These are phyloP conservation scores for Trichoderma afroharzianum DNA, from an alignment of 2,329 filamentous ascomycete species.

Conservation along the genomic window DNA sequence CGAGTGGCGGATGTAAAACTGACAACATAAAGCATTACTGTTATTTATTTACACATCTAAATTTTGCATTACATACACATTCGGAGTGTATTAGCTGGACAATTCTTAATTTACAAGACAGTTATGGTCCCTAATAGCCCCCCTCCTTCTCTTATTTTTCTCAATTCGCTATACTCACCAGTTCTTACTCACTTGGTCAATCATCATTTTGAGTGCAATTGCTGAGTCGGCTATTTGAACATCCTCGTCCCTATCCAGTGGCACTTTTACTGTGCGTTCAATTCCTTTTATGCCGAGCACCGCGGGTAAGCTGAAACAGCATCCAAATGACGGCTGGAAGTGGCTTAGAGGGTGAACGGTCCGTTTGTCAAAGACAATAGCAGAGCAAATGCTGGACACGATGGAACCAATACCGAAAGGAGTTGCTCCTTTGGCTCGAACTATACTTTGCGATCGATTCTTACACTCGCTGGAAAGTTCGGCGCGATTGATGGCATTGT, in stretches of 20 bases:
- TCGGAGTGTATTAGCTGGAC: neutral
- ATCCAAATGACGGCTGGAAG: constrained; percentile 43
- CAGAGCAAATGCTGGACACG: constrained; percentile 45
- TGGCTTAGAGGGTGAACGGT: constrained; percentile 47
- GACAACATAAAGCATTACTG: neutral
- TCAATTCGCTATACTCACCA: neutral
- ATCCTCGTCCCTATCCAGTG: neutral
- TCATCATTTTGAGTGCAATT: neutral
- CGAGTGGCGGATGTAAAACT: neutral
- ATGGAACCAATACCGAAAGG: constrained; percentile 49
- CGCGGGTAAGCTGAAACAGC: constrained; percentile 48
- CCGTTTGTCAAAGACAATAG: constrained; percentile 46
- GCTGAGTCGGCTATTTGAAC: neutral
- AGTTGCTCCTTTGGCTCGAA: constrained; percentile 47
- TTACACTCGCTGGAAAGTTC: constrained; percentile 43
- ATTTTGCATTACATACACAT: neutral
- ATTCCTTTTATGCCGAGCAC: constrained; percentile 44
- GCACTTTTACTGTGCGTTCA: neutral
- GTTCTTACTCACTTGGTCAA: neutral
- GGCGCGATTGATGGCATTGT: constrained; percentile 24
- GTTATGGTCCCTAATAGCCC: neutral
- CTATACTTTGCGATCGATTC: constrained; percentile 36
- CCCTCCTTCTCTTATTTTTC: neutral
- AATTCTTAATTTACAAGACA: neutral
- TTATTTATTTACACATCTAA: neutral